Base-by-base conservation (phyloP, 208 protist species). In the Leishmania turanica region DNA sequence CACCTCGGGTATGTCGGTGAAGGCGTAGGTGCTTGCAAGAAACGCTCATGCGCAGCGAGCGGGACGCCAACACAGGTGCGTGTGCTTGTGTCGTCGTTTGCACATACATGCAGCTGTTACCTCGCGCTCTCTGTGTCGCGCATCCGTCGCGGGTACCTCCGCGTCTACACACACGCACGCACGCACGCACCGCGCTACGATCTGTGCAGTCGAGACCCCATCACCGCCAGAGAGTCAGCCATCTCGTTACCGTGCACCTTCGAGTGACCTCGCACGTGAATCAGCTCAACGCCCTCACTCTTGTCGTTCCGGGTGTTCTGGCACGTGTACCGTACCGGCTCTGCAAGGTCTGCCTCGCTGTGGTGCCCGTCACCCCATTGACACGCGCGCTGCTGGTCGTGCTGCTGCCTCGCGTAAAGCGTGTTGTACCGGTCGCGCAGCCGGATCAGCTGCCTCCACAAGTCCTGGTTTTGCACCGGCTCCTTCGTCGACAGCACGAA, bases 231-330 rank as follows among this genome's bases (percentile, higher is more conserved):
- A 47, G 53, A 49, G 68, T 93, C 89, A 3, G 89, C 94, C 86
- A 89, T 90, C 75, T 90, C 92, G 83, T 97, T 97, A 17, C 94
- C 94, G 51, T 82, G 74, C 21, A 94, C 77, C 56, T 91, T 91
- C 17, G 83, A 79, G 80, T 97, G 94, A 2, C 92, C 94, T 54
- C 79, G 82, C 49, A 97, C 92, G 79, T 97, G 87, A n/a, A 81
- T 53, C 60, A 96, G 71, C 69, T 88, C 75, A 6, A 95, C 60
- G 24, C 88, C 88, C 64, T 90, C 87, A 1, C 78, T 85, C 66
- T 69, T 66, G 37, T 84, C 79, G 74, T 89, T 89, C 74, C 27
- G 27, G 6, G 86, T 86, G 79, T 89, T 91, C 66, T 75, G 56
- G 42, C 76, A 79, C 34, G 76, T 79, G 76, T 71, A n/a, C 31